Conservation (phyloP, 2,329 filamentous ascomycete species). For the Cryphonectria naterciae region DNA sequence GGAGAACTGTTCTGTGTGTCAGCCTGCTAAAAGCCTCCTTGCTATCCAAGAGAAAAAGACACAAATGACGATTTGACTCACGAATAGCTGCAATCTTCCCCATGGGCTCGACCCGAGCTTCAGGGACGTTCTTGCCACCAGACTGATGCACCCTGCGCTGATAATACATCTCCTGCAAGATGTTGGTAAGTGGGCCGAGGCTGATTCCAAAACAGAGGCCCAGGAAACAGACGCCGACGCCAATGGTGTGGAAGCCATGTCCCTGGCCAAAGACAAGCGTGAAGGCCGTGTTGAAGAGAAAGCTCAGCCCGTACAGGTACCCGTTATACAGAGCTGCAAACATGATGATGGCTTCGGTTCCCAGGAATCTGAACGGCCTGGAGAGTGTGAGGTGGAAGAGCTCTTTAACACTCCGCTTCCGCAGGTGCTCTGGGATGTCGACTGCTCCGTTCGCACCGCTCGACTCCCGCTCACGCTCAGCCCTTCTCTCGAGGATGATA, state of each 20-base stretch:
- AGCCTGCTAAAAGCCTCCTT: neutral
- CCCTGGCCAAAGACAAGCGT: slow-evolving; percentile 52
- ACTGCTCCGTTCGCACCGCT: slow-evolving; percentile 33
- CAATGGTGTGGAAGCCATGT: slow-evolving; percentile 44
- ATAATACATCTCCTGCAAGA: slow-evolving; percentile 49
- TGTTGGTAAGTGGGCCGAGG: slow-evolving; percentile 47
- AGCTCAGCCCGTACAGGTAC: slow-evolving; percentile 53
- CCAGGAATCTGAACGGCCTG: slow-evolving; percentile 51
- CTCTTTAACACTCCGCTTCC: slow-evolving; percentile 40
- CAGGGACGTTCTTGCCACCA: slow-evolving; percentile 42
- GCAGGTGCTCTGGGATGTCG: slow-evolving; percentile 43
- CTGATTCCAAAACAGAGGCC: slow-evolving; percentile 34
- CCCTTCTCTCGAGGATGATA: slow-evolving; percentile 45
- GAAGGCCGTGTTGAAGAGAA: slow-evolving; percentile 54
- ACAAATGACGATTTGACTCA: slow-evolving; percentile 28
- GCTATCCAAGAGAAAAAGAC: neutral
- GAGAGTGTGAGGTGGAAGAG: slow-evolving; percentile 47
- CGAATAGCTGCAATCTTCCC: slow-evolving; percentile 44
- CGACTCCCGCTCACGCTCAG: slow-evolving; percentile 36
- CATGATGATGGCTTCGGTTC: slow-evolving; percentile 51
- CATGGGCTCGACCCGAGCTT: slow-evolving; percentile 44
- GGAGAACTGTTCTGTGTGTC: slow-evolving; percentile 31
- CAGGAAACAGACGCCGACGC: slow-evolving; percentile 46
- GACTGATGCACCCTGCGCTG: slow-evolving; percentile 38
- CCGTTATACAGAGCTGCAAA: slow-evolving; percentile 54